phyloP scores from a whole-genome alignment of 768 basidiomycete genomes.

The Rhizopogon sp. region DNA sequence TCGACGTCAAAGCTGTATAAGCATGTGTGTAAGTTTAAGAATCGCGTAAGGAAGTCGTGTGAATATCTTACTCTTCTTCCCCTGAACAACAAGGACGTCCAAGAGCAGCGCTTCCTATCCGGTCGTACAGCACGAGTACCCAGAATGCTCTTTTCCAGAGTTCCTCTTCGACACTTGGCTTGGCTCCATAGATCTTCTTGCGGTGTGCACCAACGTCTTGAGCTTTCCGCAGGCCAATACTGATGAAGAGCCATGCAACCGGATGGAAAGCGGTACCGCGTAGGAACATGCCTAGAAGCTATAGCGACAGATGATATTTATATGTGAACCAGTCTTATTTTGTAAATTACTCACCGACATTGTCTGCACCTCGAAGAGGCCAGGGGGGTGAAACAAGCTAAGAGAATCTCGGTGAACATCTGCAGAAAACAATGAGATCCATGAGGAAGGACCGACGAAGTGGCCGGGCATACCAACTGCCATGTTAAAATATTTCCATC shows the following conservation, averaged over 20 bases:
- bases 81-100: constrained; percentile 53
- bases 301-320: constrained; percentile 8
- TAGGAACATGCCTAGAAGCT: constrained; percentile 55
- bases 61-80: constrained; percentile 58
- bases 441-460: not conserved
- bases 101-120: constrained; percentile 44
- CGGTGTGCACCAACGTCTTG: constrained; percentile 78
- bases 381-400: constrained; percentile 50
- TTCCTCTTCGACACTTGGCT: constrained; percentile 53
- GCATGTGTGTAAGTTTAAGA: constrained; percentile 5
- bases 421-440: constrained; percentile 19
- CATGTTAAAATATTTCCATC: constrained; percentile 55
- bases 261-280: constrained; percentile 44
- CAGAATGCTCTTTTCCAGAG: constrained; percentile 80
- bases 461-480: constrained; percentile 39
- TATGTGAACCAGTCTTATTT: not conserved
- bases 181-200: constrained; percentile 46
- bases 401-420: constrained; percentile 47
- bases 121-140: constrained; percentile 60
- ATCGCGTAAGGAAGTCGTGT: not conserved
- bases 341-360: constrained; percentile 35
- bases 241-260: constrained; percentile 50
- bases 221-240: constrained; percentile 54
- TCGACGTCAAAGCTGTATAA: constrained; percentile 75
- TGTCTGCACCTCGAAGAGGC: constrained; percentile 60